phyloP scores from a whole-genome alignment of 176 grass and related monocot species.

The Avena insularis region DNA sequence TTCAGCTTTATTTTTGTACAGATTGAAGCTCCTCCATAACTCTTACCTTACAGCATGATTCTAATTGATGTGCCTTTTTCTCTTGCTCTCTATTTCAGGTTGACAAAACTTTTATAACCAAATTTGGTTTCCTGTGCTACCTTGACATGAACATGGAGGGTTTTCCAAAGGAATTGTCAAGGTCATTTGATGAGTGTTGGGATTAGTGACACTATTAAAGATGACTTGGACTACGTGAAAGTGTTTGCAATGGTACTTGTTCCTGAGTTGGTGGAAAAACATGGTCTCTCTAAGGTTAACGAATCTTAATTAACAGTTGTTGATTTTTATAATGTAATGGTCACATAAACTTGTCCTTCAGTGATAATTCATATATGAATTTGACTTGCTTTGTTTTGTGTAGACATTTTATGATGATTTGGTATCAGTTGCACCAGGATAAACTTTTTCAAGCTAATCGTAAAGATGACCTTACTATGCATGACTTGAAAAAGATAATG shows the following conservation, averaged over 20 bases:
- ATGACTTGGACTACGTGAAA: constrained; percentile 19
- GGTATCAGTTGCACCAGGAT: neutral
- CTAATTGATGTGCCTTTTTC: neutral
- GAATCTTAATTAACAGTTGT: too few relatives aligned
- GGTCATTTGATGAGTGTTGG: constrained; percentile 7
- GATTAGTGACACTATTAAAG: constrained; percentile 9
- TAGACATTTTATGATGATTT: neutral
- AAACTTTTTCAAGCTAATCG: neutral
- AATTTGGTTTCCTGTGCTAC: constrained; percentile 17
- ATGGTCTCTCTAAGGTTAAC: neutral
- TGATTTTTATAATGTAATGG: too few relatives aligned
- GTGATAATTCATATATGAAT: too few relatives aligned
- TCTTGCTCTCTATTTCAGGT: neutral
- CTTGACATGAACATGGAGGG: neutral
- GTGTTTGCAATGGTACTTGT: constrained; percentile 16
- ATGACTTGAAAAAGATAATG: neutral
- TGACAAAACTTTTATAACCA: constrained; percentile 19
- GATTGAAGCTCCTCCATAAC: neutral
- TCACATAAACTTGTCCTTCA: too few relatives aligned
- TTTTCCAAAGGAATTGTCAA: neutral
- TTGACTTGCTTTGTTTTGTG: too few relatives aligned
- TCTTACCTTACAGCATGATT: constrained; percentile 18
- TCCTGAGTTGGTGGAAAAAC: neutral
- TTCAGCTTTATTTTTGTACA: neutral
- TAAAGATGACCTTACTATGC: neutral